Percentiles rank a stretch among this genome's conserved stretches.
Evolutionary conservation across 1,284 basidiomycete species (phyloP).

Genomic region (Microbotryum lychnidis-dioicae): DNA sequence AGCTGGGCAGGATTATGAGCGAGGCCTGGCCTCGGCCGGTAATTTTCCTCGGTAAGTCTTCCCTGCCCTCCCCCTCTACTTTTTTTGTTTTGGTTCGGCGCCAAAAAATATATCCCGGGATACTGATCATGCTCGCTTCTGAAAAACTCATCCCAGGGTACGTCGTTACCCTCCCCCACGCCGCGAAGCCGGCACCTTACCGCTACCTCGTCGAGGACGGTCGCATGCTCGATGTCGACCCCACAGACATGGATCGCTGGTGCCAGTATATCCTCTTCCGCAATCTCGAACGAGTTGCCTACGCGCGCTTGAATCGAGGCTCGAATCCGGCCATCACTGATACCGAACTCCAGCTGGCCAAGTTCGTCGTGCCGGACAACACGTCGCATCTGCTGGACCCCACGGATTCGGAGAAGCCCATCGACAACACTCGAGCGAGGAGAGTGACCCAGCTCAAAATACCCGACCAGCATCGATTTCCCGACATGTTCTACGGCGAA

Average conservation of each 20-base stretch:
- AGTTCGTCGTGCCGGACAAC: slow-evolving; percentile 27
- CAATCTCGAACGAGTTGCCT: slow-evolving; percentile 45
- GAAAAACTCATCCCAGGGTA: slow-evolving; percentile 32
- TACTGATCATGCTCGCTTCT: not conserved
- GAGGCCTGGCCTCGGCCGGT: slow-evolving; percentile 65
- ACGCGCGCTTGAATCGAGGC: slow-evolving; percentile 23
- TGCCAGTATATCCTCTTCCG: slow-evolving; percentile 84
- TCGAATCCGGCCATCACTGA: slow-evolving; percentile 33
- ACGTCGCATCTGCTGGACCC: slow-evolving; percentile 9
- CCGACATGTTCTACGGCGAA: slow-evolving; percentile 6
- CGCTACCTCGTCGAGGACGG: slow-evolving; percentile 54
- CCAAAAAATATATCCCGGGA: no score
- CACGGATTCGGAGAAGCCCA: not conserved
- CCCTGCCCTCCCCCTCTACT: no score
- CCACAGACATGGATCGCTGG: slow-evolving; percentile 45
- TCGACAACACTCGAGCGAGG: slow-evolving; percentile 4
- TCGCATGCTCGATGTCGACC: slow-evolving; percentile 54
- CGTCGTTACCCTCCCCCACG: slow-evolving; percentile 66
- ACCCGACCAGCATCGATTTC: slow-evolving; percentile 9
- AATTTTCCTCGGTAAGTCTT: slow-evolving; percentile 60
- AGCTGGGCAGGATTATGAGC: slow-evolving; percentile 71
- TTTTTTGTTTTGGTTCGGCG: no score
- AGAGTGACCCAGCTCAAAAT: slow-evolving; percentile 1
- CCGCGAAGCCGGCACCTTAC: slow-evolving; percentile 69
- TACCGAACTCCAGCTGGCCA: slow-evolving; percentile 32